phyloP scores from a whole-genome alignment of 176 grass and related monocot genomes.

The Poa annua region DNA sequence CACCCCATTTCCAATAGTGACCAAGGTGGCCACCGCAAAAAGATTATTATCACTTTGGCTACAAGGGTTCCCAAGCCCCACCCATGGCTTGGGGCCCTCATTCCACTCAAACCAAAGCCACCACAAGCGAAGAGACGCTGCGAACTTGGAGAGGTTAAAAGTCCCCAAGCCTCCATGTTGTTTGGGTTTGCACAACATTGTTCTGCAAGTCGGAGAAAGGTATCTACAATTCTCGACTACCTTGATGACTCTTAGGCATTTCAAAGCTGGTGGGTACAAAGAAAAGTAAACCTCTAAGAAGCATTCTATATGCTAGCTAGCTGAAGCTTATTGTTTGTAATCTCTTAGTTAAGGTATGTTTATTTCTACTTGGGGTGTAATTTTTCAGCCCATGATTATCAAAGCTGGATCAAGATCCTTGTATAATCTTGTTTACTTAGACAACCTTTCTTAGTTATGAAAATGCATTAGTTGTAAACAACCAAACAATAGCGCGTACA shows the following conservation, averaged over 20 bases:
- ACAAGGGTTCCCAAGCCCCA: too few relatives aligned
- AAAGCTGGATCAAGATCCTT: neutral
- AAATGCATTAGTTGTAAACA: constrained; percentile 24
- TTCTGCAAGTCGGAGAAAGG: neutral
- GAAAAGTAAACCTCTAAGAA: constrained; percentile 20
- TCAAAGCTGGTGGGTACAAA: neutral
- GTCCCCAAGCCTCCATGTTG: too few relatives aligned
- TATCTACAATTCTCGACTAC: neutral
- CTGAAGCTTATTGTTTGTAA: constrained; percentile 5
- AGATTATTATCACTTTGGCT: too few relatives aligned
- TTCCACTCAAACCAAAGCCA: too few relatives aligned
- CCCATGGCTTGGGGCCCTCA: too few relatives aligned
- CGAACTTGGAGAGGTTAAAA: too few relatives aligned
- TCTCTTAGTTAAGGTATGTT: constrained; percentile 5
- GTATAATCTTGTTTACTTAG: neutral
- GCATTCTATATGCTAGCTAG: neutral
- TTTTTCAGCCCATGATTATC: constrained; percentile 5
- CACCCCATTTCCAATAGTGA: too few relatives aligned
- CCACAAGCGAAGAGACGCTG: too few relatives aligned
- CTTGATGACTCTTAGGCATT: constrained; percentile 10
- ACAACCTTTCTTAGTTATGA: neutral
- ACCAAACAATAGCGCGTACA: neutral
- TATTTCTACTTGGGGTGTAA: neutral
- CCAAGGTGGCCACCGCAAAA: too few relatives aligned
- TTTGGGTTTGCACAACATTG: neutral